Evolutionary conservation across 2,329 filamentous ascomycete genomes (phyloP).

Genomic region (Fusarium pseudograminearum): DNA sequence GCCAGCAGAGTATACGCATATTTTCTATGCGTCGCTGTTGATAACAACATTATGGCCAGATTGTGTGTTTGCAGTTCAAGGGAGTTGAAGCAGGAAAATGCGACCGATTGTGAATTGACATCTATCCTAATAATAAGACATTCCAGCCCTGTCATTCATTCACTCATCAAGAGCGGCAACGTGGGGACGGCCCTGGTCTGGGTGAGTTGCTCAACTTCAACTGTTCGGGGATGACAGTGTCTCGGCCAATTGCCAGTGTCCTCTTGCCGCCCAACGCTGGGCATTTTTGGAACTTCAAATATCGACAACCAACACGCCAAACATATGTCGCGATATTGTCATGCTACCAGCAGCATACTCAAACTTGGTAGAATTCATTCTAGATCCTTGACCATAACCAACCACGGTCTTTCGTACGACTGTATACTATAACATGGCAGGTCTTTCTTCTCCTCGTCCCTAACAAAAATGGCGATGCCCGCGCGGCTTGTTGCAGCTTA

Average conservation of each 20-base stretch:
- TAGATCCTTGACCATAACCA: neutral
- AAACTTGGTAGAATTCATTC: neutral
- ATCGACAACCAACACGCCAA: conserved; percentile 3
- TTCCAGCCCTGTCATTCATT: conserved; percentile 1
- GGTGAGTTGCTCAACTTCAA: neutral
- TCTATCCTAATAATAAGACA: neutral
- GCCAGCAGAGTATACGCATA: conserved; percentile 13
- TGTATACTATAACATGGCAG: neutral
- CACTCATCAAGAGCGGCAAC: neutral
- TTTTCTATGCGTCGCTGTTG: conserved; percentile 8
- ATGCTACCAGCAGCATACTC: conserved; percentile 2
- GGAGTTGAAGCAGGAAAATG: neutral
- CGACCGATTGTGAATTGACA: neutral
- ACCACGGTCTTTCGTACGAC: neutral
- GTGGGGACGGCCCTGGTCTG: neutral
- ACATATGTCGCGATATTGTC: neutral
- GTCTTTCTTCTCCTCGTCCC: neutral
- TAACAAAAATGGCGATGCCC: neutral
- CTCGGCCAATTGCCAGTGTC: conserved; percentile 1
- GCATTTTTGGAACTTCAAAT: neutral
- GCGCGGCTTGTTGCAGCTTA: conserved; percentile 9
- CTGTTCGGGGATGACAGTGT: neutral
- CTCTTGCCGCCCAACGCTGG: neutral
- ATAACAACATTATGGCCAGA: conserved; percentile 2
- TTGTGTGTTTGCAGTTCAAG: neutral